Percentiles rank a stretch among this genome's conserved stretches.
These are phyloP conservation scores for Podospora didyma DNA, from an alignment of 495 filamentous ascomycete species.

Conservation along the genomic window DNA sequence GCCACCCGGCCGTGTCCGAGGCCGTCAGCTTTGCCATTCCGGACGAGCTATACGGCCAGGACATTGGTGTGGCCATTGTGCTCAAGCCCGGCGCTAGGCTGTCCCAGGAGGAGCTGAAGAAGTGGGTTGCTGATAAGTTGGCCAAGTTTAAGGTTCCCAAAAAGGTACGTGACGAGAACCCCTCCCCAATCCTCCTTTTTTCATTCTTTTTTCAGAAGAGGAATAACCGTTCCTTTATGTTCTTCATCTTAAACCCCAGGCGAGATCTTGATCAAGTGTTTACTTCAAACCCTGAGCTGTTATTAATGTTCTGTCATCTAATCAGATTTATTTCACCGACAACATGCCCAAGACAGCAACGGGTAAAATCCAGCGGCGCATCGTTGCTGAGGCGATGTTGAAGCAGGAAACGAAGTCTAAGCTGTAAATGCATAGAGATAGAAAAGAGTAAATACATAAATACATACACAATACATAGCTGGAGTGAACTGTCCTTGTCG, in stretches of 20 bases:
- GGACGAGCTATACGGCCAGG: constrained; percentile 76
- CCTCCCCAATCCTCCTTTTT: background rate
- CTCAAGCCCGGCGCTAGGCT: constrained; percentile 56
- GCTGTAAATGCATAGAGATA: constrained; percentile 23
- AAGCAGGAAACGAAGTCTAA: constrained; percentile 47
- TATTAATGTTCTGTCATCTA: too few species aligned
- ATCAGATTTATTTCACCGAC: constrained; percentile 71
- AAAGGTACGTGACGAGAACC: constrained; percentile 64
- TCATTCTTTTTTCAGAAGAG: background rate
- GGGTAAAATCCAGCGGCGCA: constrained; percentile 77
- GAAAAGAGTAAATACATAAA: background rate
- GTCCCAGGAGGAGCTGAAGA: constrained; percentile 54
- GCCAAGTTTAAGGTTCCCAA: constrained; percentile 85
- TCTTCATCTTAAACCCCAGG: background rate
- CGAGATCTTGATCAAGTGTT: background rate
- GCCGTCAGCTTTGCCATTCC: constrained; percentile 77
- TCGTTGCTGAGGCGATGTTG: constrained; percentile 75
- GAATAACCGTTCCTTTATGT: background rate
- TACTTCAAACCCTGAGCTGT: background rate
- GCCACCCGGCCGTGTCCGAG: constrained; percentile 65
- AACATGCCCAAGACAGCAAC: constrained; percentile 88
- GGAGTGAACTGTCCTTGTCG: too few species aligned
- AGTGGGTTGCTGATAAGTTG: constrained; percentile 61
- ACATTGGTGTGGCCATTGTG: constrained; percentile 73
- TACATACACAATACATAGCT: too few species aligned